A percentile compares a stretch with the other conserved stretches of the same genome.
Evolutionary conservation across 768 basidiomycete species (phyloP).

Genomic region (Pleurotus cornucopiae): DNA sequence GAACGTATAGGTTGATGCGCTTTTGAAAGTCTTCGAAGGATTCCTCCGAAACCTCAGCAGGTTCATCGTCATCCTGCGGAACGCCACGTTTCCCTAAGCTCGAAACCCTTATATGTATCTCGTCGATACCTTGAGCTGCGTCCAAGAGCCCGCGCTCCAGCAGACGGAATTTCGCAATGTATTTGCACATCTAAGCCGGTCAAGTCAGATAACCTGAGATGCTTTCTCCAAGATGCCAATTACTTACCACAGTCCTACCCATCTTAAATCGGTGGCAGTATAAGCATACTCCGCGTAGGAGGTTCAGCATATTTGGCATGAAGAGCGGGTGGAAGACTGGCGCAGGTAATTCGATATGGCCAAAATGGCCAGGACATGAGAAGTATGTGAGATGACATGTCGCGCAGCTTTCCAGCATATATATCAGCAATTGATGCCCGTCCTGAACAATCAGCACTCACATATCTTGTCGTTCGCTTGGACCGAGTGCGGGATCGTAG

Average conservation of each 20-base stretch:
- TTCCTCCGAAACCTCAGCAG: slow-evolving; percentile 49
- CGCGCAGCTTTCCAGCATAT: slow-evolving; percentile 59
- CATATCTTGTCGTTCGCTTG: slow-evolving; percentile 87
- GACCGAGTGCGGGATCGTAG: slow-evolving; percentile 94
- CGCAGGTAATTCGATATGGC: slow-evolving; percentile 93
- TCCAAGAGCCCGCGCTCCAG: slow-evolving; percentile 87
- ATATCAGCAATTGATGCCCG: not conserved
- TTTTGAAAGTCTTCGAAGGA: slow-evolving; percentile 55
- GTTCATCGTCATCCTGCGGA: slow-evolving; percentile 29
- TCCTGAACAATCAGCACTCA: slow-evolving; percentile 32
- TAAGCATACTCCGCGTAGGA: slow-evolving; percentile 84
- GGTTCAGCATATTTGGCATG: slow-evolving; percentile 84
- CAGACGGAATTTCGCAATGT: slow-evolving; percentile 79
- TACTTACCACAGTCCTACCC: slow-evolving; percentile 60
- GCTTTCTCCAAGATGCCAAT: not conserved
- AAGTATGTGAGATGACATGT: slow-evolving; percentile 93
- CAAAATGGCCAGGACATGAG: slow-evolving; percentile 96
- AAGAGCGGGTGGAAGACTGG: slow-evolving; percentile 97
- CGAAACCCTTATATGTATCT: slow-evolving; percentile 44
- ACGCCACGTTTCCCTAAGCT: slow-evolving; percentile 22
- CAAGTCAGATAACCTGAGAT: not conserved
- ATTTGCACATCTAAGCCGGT: slow-evolving; percentile 65
- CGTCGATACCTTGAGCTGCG: slow-evolving; percentile 74
- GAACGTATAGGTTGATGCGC: slow-evolving; percentile 65
- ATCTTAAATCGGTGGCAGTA: slow-evolving; percentile 94